A percentile compares a stretch with the other conserved stretches of the same genome.
Conservation (phyloP, 2,329 filamentous ascomycete genomes). For the Ophiocordyceps camponoti-leonardi region DNA sequence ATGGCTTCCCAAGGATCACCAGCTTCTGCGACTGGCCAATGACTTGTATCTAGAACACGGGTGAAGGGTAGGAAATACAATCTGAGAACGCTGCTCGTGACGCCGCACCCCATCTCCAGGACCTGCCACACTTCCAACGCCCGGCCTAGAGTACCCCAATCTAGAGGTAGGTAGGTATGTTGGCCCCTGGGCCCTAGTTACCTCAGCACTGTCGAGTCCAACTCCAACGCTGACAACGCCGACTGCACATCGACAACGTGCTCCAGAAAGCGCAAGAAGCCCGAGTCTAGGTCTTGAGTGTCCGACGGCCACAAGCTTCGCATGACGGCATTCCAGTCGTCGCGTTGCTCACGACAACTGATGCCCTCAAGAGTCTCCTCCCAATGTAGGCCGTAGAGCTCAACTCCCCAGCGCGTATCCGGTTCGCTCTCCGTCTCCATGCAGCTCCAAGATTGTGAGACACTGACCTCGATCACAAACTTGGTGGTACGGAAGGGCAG, state of each 20-base stretch:
- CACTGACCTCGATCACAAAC: constrained; percentile 15
- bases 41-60: background rate
- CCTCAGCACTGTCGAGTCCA: background rate
- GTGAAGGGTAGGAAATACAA: too few relatives aligned
- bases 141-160: too few relatives aligned
- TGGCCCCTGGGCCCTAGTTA: too few relatives aligned
- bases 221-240: constrained; percentile 7
- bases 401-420: constrained; percentile 12
- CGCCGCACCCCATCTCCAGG: too few relatives aligned
- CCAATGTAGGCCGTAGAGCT: constrained; percentile 18
- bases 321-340: constrained; percentile 14
- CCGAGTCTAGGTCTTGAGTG: constrained; percentile 8
- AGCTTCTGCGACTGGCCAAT: background rate
- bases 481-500: constrained; percentile 14
- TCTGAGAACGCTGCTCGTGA: too few relatives aligned
- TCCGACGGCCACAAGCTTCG: constrained; percentile 15
- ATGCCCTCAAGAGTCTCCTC: constrained; percentile 16
- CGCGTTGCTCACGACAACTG: constrained; percentile 8
- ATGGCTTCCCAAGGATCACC: constrained; percentile 17
- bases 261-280: constrained; percentile 13
- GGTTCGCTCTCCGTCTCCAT: constrained; percentile 4
- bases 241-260: constrained; percentile 14
- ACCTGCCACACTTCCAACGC: too few relatives aligned
- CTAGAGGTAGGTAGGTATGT: too few relatives aligned
- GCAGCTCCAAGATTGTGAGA: constrained; percentile 12